Evolutionary conservation across 169 alveolate genomes (phyloP), one percentile per base, ranked within the genome.

Genomic region (Cystoisospora suis): DNA sequence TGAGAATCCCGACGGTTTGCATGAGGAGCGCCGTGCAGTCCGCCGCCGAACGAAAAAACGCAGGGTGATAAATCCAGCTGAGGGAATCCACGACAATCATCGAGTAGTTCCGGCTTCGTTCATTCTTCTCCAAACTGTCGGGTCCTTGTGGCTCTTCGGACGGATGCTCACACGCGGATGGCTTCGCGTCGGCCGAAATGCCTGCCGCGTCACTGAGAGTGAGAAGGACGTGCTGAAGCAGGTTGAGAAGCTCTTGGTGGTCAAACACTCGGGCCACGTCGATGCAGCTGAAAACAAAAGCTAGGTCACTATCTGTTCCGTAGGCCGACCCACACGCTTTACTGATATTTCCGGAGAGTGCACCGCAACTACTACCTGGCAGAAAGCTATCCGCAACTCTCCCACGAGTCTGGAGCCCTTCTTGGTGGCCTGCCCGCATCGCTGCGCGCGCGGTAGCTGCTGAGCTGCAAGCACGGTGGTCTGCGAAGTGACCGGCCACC

Each of bases 11-110:
- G 4, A 56, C 53, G 32, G 15, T 1, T 5, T 40, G 83, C 4
- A 72, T 0, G 7, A 72, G 83, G 20, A 36, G 45, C 34, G 83
- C 83, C 1, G 83, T 38, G 83, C 83, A 38, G 58, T 72, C 83
- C 34, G 56, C 83, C 17, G 83, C 83, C 34, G 83, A 72, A 12
- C 1, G 53, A 34, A 72, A 72, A 36, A 72, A 72, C 58, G 83
- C 83, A 34, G 83, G 83, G 53, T 72, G 83, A 38, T 36, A 72
- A 17, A 72, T 3, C 83, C 56, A 72, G 53, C 83, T 72, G 58
- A 72, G 27, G 29, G 56, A 38, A 32, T 72, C 83, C 4, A 72
- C 29, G 56, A 72, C 56, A 36, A 72, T 38, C 56, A 72, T 4
- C 1, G 38, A 46, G 56, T 72, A 72, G 12, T 29, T 34, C 83